Evolutionary conservation across 192 early-diverging fungal species (phyloP), one percentile per base, ranked within the genome.

Genomic region (Coemansia guatemalensis): DNA sequence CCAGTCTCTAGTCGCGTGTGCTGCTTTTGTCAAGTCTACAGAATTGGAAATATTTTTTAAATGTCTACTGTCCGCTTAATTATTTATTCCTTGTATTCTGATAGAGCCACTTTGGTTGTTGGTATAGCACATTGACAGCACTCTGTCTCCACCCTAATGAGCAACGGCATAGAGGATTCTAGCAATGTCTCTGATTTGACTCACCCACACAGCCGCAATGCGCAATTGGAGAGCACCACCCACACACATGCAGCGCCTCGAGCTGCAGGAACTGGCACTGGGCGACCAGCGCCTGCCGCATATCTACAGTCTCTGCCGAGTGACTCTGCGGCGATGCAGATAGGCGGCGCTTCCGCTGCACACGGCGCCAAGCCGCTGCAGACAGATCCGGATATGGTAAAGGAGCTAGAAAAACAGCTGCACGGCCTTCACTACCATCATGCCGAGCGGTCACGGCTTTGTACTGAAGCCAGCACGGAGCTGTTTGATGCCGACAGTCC

Each of bases 401-500:
- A 48, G 20, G 50, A 30, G n/a, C 27, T 29, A 29, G 24, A 39
- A 2, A 20, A 33, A 6, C 58, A 27, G 47, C 20, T 48, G 29
- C 39, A 29, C 23, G 25, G 25, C 63, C 32, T 70, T 21, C 67
- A 76, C 56, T 60, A 66, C 64, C 74, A 76, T 35, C 64, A 62
- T 18, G 27, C 39, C 12, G 70, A 71, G 33, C 29, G 60, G 9
- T 56, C 75, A 0, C 75, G 69, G 26, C 53, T 78, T 30, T 78
- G 75, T 35, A 72, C 75, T 0, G 41, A 66, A 0, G 71, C 68
- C n/a, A 74, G 50, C 33, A 48, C 56, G 32, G 62, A 63, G 44
- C 56, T 81, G 14, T 74, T 81, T 29, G 72, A 81, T 65, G 68
- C 67, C 11, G 62, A 64, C 58, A 81, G 52, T 56, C 72, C 72